phyloP scores from a whole-genome alignment of 495 filamentous ascomycete genomes.

The Penicillium chermesinum region DNA sequence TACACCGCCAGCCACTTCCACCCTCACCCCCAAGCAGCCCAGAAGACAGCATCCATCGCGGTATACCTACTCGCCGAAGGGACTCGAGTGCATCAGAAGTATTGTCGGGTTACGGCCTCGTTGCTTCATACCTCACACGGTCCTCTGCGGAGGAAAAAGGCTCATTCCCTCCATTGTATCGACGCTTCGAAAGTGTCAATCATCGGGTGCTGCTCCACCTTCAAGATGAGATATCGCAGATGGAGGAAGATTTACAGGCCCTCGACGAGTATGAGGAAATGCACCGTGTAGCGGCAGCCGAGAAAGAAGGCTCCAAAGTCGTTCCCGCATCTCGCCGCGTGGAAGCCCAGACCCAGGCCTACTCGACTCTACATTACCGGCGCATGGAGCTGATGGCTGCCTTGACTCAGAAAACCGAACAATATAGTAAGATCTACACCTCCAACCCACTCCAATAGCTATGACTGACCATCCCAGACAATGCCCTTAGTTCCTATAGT shows the following conservation, averaged over 20 bases:
- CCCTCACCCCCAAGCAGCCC: constrained; percentile 38
- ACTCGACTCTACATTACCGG: constrained; percentile 66
- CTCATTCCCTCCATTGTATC: constrained; percentile 65
- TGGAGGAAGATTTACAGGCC: constrained; percentile 68
- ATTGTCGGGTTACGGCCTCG: constrained; percentile 60
- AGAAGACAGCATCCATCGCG: constrained; percentile 29
- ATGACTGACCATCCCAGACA: no score
- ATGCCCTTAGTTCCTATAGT: constrained; percentile 64
- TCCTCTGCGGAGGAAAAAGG: constrained; percentile 27
- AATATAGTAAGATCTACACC: constrained; percentile 64
- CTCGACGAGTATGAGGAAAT: constrained; percentile 70
- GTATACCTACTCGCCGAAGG: constrained; percentile 18
- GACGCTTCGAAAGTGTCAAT: constrained; percentile 78
- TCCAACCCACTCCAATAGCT: constrained; percentile 23
- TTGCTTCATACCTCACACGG: constrained; percentile 57
- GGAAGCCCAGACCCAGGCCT: constrained; percentile 54
- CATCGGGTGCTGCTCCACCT: constrained; percentile 81
- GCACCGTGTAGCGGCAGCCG: constrained; percentile 47
- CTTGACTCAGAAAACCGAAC: constrained; percentile 68
- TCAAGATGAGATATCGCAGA: constrained; percentile 77
- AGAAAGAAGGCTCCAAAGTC: constrained; percentile 42
- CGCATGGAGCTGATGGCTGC: constrained; percentile 64
- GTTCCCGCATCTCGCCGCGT: constrained; percentile 61
- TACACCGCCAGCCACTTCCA: constrained; percentile 27
- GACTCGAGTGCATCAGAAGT: constrained; percentile 21